phyloP scores from a whole-genome alignment of 1,284 basidiomycete species.

The Sporisorium exsertum region DNA sequence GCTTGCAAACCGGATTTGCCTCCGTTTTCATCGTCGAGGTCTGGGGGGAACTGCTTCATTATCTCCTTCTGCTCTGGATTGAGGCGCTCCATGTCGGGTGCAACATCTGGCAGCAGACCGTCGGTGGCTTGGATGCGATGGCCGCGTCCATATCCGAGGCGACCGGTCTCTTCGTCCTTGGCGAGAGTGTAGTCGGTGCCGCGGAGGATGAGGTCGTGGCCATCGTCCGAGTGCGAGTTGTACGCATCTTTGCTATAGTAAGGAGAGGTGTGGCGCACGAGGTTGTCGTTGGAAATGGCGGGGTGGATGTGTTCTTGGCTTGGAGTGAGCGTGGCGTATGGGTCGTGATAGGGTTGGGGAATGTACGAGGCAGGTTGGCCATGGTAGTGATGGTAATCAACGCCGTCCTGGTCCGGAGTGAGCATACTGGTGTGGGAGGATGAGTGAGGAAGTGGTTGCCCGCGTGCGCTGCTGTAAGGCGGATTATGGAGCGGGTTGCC shows the following conservation, averaged over 20 bases:
- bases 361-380: conserved; percentile 1
- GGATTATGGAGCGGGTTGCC: conserved; percentile 21
- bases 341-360: conserved; percentile 34
- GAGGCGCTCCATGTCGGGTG: conserved; percentile 42
- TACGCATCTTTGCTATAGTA: conserved; percentile 16
- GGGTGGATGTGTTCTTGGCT: conserved; percentile 10
- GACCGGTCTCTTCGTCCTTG: conserved; percentile 27
- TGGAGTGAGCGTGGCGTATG: conserved; percentile 20
- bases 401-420: conserved; percentile 11
- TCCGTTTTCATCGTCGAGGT: conserved; percentile 57
- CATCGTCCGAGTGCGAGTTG: conserved; percentile 15
- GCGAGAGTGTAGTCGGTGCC: conserved; percentile 17
- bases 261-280: conserved; percentile 5
- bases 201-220: conserved; percentile 13
- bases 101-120: conserved; percentile 43
- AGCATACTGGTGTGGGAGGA: conserved; percentile 26
- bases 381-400: conserved; percentile 39
- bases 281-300: conserved; percentile 15
- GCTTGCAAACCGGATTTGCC: conserved; percentile 42
- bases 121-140: conserved; percentile 37
- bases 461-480: neutral
- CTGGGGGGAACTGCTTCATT: conserved; percentile 58
- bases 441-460: neutral
- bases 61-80: conserved; percentile 57
- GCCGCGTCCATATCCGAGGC: conserved; percentile 21